phyloP scores from a whole-genome alignment of 345 rosid species.

The Bruguiera sexangula region DNA sequence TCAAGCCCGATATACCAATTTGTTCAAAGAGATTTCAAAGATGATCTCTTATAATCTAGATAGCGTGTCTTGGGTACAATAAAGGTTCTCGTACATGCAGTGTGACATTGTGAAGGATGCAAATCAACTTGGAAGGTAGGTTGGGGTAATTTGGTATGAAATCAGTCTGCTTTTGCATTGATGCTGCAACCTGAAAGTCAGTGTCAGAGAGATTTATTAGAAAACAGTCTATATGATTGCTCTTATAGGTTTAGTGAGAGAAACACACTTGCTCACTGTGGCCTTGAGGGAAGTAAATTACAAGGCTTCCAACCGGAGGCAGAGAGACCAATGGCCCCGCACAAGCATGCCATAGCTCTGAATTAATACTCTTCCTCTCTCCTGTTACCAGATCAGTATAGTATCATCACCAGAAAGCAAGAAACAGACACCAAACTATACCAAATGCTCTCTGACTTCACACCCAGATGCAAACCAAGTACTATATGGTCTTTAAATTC shows the following conservation, averaged over 20 bases:
- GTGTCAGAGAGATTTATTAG: conserved; percentile 16
- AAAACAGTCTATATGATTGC: conserved; percentile 11
- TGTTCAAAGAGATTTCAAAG: background rate
- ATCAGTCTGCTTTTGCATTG: conserved; percentile 71
- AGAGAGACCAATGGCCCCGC: conserved; percentile 92
- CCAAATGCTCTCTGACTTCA: background rate
- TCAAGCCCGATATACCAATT: background rate
- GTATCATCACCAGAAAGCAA: conserved; percentile 17
- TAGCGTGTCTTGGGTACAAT: background rate
- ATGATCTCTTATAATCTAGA: background rate
- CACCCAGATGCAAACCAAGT: background rate
- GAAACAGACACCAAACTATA: conserved; percentile 2
- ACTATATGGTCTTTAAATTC: too few species aligned
- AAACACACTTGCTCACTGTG: conserved; percentile 84
- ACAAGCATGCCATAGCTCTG: conserved; percentile 97
- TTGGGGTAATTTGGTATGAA: conserved; percentile 71
- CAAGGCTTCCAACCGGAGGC: conserved; percentile 92
- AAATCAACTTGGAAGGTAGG: conserved; percentile 67
- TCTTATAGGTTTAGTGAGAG: conserved; percentile 17
- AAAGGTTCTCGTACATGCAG: conserved; percentile 50
- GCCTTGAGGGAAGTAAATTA: conserved; percentile 97
- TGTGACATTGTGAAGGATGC: conserved; percentile 65
- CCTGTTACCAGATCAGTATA: conserved; percentile 43
- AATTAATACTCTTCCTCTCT: conserved; percentile 77
- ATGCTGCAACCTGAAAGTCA: conserved; percentile 63